phyloP scores from a whole-genome alignment of 805 yeast species.

The Candida takata region DNA sequence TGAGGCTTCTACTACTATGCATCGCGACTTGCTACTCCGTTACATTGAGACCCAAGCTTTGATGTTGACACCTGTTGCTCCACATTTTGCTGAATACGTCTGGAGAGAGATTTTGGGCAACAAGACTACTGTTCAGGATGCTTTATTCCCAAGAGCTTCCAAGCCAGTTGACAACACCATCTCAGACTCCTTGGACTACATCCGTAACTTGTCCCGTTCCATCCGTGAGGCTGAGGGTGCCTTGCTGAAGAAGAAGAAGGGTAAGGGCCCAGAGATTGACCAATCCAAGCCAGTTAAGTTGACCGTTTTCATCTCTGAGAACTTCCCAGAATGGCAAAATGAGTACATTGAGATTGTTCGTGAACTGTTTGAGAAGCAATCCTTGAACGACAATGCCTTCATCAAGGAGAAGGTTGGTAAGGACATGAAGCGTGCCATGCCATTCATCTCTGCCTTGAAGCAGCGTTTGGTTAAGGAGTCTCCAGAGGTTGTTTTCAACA shows the following conservation, averaged over 20 bases:
- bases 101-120: conserved; percentile 77
- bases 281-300: conserved; percentile 64
- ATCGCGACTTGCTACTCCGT: conserved; percentile 68
- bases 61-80: conserved; percentile 86
- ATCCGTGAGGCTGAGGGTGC: conserved; percentile 92
- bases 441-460: conserved; percentile 82
- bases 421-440: conserved; percentile 98
- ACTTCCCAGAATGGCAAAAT: conserved; percentile 93
- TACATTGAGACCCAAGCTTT: conserved; percentile 85
- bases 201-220: conserved; percentile 69
- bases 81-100: conserved; percentile 89
- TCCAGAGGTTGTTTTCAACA: conserved; percentile 77
- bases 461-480: conserved; percentile 66
- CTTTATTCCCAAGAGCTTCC: conserved; percentile 73
- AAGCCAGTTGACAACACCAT: conserved; percentile 56
- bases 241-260: conserved; percentile 80
- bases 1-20: conserved; percentile 68
- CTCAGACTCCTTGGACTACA: conserved; percentile 68
- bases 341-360: conserved; percentile 75
- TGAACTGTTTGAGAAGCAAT: conserved; percentile 58
- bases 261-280: conserved; percentile 63
- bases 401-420: conserved; percentile 65
- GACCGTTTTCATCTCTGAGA: conserved; percentile 63
- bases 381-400: conserved; percentile 56
- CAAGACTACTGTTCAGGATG: conserved; percentile 59